Conservation (phyloP, 1,284 basidiomycete genomes). For the Sanguinoderma infundibulare region DNA sequence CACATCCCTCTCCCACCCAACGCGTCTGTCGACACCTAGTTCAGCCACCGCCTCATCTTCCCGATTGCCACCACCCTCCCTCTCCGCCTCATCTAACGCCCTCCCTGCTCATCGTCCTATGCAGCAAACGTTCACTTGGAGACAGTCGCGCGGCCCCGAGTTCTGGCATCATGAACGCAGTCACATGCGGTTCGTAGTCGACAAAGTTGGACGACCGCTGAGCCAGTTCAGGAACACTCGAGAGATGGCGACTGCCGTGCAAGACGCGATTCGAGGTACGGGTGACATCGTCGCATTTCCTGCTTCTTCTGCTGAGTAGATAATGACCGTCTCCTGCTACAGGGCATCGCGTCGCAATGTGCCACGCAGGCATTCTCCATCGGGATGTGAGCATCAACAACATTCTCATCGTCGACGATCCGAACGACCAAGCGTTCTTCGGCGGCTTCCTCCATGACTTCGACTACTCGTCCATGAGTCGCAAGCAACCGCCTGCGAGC, state of each 20-base stretch:
- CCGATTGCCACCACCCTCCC: neutral
- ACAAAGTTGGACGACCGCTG: conserved; percentile 16
- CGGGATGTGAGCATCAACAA: conserved; percentile 20
- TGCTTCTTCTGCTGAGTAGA: too few relatives aligned
- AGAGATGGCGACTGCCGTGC: conserved; percentile 10
- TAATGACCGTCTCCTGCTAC: neutral
- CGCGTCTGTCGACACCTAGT: neutral
- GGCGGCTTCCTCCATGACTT: conserved; percentile 23
- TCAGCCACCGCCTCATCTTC: neutral
- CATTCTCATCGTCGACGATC: conserved; percentile 13
- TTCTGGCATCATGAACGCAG: conserved; percentile 14
- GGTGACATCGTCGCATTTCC: neutral
- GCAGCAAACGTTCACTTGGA: conserved; percentile 16
- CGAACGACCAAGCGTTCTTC: neutral
- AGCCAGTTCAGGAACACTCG: conserved; percentile 11
- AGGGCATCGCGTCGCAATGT: conserved; percentile 11
- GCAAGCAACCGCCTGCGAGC: neutral
- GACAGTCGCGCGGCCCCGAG: neutral
- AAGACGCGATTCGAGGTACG: conserved; percentile 20
- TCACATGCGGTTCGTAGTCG: conserved; percentile 22
- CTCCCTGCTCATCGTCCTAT: neutral
- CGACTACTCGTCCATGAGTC: conserved; percentile 15
- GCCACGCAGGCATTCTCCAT: conserved; percentile 9
- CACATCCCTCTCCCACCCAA: neutral
- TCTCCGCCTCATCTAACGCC: neutral